Percentiles rank a stretch among this genome's conserved stretches.
Evolutionary conservation across 164 flowering plant genomes (phyloP).

Genomic region (Piper betle): DNA sequence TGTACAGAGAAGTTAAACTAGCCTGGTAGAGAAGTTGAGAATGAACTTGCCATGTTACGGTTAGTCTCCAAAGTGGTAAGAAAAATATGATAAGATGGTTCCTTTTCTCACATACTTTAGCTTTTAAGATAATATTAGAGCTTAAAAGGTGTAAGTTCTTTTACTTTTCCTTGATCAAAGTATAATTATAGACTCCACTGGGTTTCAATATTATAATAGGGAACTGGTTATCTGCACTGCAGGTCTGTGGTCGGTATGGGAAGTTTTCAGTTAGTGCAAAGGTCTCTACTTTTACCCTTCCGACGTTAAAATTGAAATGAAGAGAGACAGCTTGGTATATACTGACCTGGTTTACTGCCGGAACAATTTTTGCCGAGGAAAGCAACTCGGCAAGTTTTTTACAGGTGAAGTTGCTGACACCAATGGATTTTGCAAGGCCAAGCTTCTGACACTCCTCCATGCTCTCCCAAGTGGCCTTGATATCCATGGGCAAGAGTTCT

Average conservation of each 20-base stretch:
- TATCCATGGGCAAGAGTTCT: conserved; percentile 5
- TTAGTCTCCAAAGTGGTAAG: too few relatives aligned
- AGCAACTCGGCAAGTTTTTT: conserved; percentile 10
- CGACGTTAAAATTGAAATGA: neutral
- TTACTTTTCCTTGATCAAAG: neutral
- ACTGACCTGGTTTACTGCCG: conserved; percentile 10
- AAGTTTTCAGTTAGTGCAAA: neutral
- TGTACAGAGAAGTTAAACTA: too few relatives aligned
- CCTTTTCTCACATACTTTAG: too few relatives aligned
- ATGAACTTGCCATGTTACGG: too few relatives aligned
- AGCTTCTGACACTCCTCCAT: conserved; percentile 14
- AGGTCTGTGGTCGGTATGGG: neutral
- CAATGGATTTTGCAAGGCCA: conserved; percentile 13
- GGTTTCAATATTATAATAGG: too few relatives aligned
- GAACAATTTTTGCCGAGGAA: conserved; percentile 4
- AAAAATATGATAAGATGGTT: too few relatives aligned
- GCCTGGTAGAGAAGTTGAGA: too few relatives aligned
- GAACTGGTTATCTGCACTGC: too few relatives aligned
- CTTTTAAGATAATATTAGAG: too few relatives aligned
- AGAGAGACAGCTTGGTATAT: neutral
- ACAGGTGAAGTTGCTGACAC: conserved; percentile 14
- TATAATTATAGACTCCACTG: too few relatives aligned
- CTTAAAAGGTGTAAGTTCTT: neutral
- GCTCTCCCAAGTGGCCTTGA: conserved; percentile 6
- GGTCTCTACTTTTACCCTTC: neutral